Evolutionary conservation across 2,329 filamentous ascomycete genomes (phyloP).

Genomic region (Trichoderma cornu-damae): DNA sequence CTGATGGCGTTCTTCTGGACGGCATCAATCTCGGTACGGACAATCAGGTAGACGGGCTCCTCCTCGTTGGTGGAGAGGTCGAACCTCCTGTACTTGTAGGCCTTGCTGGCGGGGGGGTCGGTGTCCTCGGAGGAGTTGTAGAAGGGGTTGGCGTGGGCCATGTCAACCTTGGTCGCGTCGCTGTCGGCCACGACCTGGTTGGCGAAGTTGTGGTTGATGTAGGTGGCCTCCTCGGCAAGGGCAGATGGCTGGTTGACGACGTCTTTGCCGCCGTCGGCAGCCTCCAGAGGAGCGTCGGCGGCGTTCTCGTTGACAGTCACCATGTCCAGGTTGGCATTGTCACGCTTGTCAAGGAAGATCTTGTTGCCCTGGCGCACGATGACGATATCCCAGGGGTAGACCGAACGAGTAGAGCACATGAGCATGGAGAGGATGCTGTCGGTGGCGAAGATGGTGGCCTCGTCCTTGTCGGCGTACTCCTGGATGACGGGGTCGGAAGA

Average conservation of each 20-base stretch:
- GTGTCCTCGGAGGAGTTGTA: slow-evolving; percentile 92
- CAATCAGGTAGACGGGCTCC: slow-evolving; percentile 86
- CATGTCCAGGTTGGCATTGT: slow-evolving; percentile 90
- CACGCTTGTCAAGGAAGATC: slow-evolving; percentile 98
- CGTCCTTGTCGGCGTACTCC: slow-evolving; percentile 90
- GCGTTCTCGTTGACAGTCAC: slow-evolving; percentile 99
- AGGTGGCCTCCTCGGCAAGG: slow-evolving; percentile 92
- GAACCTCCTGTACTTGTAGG: slow-evolving; percentile 97
- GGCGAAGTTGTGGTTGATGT: slow-evolving; percentile 99
- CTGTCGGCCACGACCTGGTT: slow-evolving; percentile 90
- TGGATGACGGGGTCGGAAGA: slow-evolving; percentile 95
- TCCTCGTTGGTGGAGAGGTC: slow-evolving; percentile 93
- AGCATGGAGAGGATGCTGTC: slow-evolving; percentile 98
- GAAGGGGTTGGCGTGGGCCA: slow-evolving; percentile 91
- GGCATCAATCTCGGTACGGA: slow-evolving; percentile 92
- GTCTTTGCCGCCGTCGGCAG: slow-evolving; percentile 88
- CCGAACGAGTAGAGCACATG: slow-evolving; percentile 94
- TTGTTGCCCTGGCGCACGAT: slow-evolving; percentile 91
- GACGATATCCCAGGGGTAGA: slow-evolving; percentile 98
- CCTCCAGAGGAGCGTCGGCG: slow-evolving; percentile 86
- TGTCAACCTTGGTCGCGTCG: slow-evolving; percentile 70
- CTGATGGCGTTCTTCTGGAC: slow-evolving; percentile 91
- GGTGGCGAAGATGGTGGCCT: slow-evolving; percentile 94
- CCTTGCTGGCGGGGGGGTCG: slow-evolving; percentile 90
- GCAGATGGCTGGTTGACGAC: slow-evolving; percentile 88